A percentile compares a stretch with the other conserved stretches of the same genome.
Conservation (phyloP, 352 stramenopile species). For the Albugo candida region DNA sequence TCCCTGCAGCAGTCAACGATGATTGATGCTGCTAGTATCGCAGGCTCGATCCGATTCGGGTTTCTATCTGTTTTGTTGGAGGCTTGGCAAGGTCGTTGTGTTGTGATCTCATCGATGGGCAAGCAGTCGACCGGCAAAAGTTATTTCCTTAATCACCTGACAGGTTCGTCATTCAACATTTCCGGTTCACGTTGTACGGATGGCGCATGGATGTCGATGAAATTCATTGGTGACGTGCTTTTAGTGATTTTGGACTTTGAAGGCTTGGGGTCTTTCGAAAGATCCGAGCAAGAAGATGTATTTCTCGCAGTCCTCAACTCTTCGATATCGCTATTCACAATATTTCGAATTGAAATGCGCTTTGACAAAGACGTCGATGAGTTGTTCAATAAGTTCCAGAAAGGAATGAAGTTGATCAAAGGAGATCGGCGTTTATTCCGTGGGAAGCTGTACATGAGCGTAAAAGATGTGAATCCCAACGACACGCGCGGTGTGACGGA, state of each 20-base stretch:
- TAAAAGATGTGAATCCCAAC: conserved; percentile 61
- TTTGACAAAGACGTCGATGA: conserved; percentile 58
- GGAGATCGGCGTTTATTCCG: conserved; percentile 33
- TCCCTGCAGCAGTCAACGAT: background rate
- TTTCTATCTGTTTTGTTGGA: conserved; percentile 20
- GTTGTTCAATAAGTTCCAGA: conserved; percentile 47
- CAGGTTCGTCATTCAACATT: conserved; percentile 50
- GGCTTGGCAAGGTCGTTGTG: conserved; percentile 19
- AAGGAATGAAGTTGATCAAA: conserved; percentile 39
- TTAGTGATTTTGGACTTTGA: conserved; percentile 67
- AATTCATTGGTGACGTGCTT: conserved; percentile 21
- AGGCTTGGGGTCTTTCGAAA: conserved; percentile 48
- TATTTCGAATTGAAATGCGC: conserved; percentile 62
- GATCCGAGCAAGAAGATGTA: conserved; percentile 53
- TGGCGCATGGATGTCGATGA: conserved; percentile 40
- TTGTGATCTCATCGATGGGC: conserved; percentile 38
- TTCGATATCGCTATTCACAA: conserved; percentile 42
- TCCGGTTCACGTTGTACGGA: conserved; percentile 36
- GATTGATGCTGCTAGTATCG: conserved; percentile 18
- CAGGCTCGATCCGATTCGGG: conserved; percentile 22
- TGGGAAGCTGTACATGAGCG: conserved; percentile 37
- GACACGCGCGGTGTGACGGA: conserved; percentile 23
- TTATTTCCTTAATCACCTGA: conserved; percentile 64
- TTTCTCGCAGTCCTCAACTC: conserved; percentile 57
- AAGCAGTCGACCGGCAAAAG: conserved; percentile 66